Evolutionary conservation across 2,329 filamentous ascomycete genomes (phyloP).

Genomic region (Penicillium glabrum): DNA sequence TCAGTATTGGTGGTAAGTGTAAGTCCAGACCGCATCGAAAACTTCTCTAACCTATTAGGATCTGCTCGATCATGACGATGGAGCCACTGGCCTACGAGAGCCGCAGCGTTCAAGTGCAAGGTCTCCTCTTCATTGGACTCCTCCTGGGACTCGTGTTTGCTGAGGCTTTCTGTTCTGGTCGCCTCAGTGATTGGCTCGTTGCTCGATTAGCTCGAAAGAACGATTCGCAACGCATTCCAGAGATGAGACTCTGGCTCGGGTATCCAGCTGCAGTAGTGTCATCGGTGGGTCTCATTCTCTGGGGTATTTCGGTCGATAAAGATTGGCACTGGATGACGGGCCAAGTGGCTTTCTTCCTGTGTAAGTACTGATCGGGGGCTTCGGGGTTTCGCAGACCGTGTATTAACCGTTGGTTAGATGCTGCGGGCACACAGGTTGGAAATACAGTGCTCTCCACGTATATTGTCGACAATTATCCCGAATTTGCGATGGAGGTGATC

Average conservation of each 20-base stretch:
- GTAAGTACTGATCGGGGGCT: not conserved
- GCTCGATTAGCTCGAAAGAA: slow-evolving; percentile 1
- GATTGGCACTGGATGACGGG: slow-evolving; percentile 1
- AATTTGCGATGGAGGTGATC: not conserved
- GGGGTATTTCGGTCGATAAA: not conserved
- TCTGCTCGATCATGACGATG: not conserved
- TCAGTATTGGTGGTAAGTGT: not conserved
- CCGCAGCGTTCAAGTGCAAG: not conserved
- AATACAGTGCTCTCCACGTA: not conserved
- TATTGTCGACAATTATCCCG: not conserved
- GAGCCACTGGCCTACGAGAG: not conserved
- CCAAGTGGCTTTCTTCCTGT: not conserved
- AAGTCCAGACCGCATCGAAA: not conserved
- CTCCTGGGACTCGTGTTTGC: not conserved
- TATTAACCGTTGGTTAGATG: not conserved
- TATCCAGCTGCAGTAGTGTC: slow-evolving; percentile 1
- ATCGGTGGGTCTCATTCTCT: slow-evolving; percentile 1
- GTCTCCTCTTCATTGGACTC: not conserved
- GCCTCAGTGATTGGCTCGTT: not conserved
- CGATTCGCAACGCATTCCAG: not conserved
- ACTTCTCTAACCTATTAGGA: not conserved
- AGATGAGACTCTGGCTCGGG: slow-evolving; percentile 1
- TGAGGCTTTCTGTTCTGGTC: not conserved
- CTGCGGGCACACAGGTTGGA: not conserved
- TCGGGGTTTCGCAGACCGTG: not conserved